Conservation (phyloP, 2,329 filamentous ascomycete species). For the Fusarium sacchari region DNA sequence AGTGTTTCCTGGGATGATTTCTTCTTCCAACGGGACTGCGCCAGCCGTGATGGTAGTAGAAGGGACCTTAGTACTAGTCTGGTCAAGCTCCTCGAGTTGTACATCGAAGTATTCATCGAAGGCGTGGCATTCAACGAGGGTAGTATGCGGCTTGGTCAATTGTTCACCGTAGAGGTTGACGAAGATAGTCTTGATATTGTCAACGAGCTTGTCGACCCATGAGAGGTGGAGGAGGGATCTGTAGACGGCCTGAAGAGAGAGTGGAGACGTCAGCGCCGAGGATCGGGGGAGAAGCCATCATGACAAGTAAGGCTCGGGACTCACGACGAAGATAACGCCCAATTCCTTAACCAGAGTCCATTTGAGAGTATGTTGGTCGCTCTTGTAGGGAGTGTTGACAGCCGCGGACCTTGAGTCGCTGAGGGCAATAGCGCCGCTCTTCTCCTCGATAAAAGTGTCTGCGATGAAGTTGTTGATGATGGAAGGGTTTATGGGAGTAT, state of each 20-base stretch:
- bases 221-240: conserved; percentile 93
- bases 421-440: conserved; percentile 69
- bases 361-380: conserved; percentile 93
- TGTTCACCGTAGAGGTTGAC: conserved; percentile 90
- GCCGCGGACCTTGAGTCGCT: conserved; percentile 68
- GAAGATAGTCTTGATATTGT: conserved; percentile 94
- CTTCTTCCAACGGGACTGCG: conserved; percentile 47
- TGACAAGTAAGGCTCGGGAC: conserved; percentile 34
- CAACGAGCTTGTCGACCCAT: conserved; percentile 96
- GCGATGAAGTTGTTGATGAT: conserved; percentile 95
- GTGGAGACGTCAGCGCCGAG: conserved; percentile 40
- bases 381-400: conserved; percentile 79
- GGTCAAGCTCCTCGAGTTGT: conserved; percentile 84
- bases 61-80: conserved; percentile 55
- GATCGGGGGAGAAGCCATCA: conserved; percentile 30
- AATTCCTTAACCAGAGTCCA: conserved; percentile 94
- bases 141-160: conserved; percentile 81
- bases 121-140: conserved; percentile 77
- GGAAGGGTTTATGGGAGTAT: conserved; percentile 80
- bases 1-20: conserved; percentile 45
- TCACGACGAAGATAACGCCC: conserved; percentile 91
- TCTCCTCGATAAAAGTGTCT: conserved; percentile 98
- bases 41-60: conserved; percentile 40
- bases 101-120: conserved; percentile 97
- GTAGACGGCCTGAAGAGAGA: conserved; percentile 81